phyloP scores from a whole-genome alignment of 805 yeast species.

The Wickerhamomyces rabaulensis region DNA sequence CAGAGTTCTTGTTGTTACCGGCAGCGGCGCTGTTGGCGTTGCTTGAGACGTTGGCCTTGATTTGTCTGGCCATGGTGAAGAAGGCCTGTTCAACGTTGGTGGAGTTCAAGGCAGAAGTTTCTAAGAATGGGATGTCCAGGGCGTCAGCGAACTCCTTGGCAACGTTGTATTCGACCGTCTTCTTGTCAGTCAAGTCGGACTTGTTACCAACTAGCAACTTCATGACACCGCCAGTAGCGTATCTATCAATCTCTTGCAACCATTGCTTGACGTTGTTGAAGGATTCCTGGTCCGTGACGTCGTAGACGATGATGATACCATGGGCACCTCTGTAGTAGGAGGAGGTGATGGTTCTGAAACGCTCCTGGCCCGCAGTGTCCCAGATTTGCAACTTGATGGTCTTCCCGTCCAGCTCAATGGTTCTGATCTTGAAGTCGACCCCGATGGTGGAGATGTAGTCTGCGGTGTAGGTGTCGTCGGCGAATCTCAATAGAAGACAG shows the following conservation, averaged over 20 bases:
- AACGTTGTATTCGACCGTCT: slow-evolving; percentile 90
- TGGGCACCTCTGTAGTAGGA: slow-evolving; percentile 98
- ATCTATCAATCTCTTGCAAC: slow-evolving; percentile 97
- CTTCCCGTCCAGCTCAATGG: slow-evolving; percentile 93
- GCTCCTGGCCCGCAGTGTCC: slow-evolving; percentile 99
- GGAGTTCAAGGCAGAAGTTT: slow-evolving; percentile 91
- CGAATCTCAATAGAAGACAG: slow-evolving; percentile 89
- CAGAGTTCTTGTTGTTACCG: slow-evolving; percentile 51
- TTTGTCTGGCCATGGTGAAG: slow-evolving; percentile 97
- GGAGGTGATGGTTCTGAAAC: slow-evolving; percentile 96
- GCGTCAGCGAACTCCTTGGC: slow-evolving; percentile 98
- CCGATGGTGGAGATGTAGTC: slow-evolving; percentile 98
- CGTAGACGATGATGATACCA: slow-evolving; percentile 96
- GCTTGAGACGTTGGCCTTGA: slow-evolving; percentile 89
- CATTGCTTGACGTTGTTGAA: slow-evolving; percentile 97
- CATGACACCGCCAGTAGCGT: slow-evolving; percentile 96
- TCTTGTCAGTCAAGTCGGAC: slow-evolving; percentile 89
- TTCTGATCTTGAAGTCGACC: slow-evolving; percentile 87
- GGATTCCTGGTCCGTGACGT: slow-evolving; percentile 94
- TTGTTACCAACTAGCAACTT: slow-evolving; percentile 95
- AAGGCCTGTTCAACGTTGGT: slow-evolving; percentile 98
- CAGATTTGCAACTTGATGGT: slow-evolving; percentile 96
- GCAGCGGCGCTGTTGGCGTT: slow-evolving; percentile 30
- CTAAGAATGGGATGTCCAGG: slow-evolving; percentile 88
- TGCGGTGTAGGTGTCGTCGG: slow-evolving; percentile 95